Evolutionary conservation across 768 basidiomycete genomes (phyloP).

Genomic region (Boletus subparvulus): DNA sequence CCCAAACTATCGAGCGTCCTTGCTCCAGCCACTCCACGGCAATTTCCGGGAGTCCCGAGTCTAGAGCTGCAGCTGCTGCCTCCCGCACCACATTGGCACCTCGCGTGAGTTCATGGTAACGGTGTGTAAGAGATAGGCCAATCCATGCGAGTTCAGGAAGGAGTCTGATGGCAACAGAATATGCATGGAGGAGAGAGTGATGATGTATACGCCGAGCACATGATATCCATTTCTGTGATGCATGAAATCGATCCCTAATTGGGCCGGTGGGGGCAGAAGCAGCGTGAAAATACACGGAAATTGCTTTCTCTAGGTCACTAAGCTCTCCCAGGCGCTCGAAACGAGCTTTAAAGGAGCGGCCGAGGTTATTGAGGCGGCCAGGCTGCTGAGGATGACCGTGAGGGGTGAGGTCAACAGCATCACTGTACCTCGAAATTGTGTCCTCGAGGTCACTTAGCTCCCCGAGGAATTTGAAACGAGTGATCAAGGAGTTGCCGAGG

Average conservation of each 20-base stretch:
- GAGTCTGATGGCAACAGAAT: constrained; percentile 15
- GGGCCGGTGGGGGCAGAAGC: too few relatives aligned
- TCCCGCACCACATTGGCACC: background rate
- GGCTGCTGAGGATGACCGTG: too few relatives aligned
- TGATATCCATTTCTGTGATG: background rate
- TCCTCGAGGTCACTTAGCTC: too few relatives aligned
- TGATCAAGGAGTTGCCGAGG: too few relatives aligned
- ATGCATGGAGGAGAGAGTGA: constrained; percentile 17
- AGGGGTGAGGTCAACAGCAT: too few relatives aligned
- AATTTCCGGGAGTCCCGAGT: background rate
- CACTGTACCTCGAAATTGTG: too few relatives aligned
- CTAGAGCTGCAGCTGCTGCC: background rate
- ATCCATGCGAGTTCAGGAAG: constrained; percentile 18
- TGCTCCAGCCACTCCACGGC: constrained; percentile 14
- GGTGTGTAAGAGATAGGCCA: constrained; percentile 15
- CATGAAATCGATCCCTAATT: too few relatives aligned
- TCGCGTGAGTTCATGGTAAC: constrained; percentile 12
- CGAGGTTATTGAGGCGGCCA: too few relatives aligned
- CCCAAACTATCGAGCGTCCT: constrained; percentile 9
- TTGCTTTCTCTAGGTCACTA: background rate
- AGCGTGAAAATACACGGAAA: background rate
- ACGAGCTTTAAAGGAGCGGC: background rate
- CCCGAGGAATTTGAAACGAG: too few relatives aligned
- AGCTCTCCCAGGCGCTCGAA: background rate
- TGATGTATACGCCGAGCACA: constrained; percentile 2